phyloP scores from a whole-genome alignment of 805 yeast genomes.

The Saccharomycopsis amapae region DNA sequence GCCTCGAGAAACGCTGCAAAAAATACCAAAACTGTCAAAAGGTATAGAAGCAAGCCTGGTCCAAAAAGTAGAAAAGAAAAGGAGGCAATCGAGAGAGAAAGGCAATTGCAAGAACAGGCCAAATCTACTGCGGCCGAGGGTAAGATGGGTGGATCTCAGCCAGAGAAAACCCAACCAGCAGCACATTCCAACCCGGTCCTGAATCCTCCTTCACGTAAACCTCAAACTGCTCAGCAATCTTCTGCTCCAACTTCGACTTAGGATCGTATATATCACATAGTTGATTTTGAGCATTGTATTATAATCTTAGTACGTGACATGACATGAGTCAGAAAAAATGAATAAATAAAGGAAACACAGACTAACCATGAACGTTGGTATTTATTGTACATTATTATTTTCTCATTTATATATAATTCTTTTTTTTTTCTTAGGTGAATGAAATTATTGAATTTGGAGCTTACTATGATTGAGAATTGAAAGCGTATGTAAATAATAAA shows the following conservation, averaged over 20 bases:
- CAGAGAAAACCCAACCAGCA: neutral
- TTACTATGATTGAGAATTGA: no score
- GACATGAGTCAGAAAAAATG: no score
- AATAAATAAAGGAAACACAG: no score
- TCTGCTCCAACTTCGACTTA: no score
- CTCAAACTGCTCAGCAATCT: no score
- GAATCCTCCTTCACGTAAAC: neutral
- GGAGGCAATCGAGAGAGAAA: conserved; percentile 16
- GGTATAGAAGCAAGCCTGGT: conserved; percentile 19
- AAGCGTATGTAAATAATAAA: no score
- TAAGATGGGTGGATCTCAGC: neutral
- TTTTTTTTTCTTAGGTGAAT: no score
- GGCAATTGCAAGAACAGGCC: neutral
- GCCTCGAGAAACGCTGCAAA: conserved; percentile 4
- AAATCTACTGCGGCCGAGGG: neutral
- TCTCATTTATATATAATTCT: neutral
- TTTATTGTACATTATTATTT: no score
- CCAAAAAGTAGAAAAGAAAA: conserved; percentile 21
- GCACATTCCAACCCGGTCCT: neutral
- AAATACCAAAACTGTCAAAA: conserved; percentile 16
- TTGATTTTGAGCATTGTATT: no score
- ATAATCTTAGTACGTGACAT: no score
- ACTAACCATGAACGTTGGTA: no score
- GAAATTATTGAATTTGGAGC: neutral
- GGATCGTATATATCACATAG: no score